phyloP scores from a whole-genome alignment of 2,329 filamentous ascomycete genomes.

The Cladosporium sp. region DNA sequence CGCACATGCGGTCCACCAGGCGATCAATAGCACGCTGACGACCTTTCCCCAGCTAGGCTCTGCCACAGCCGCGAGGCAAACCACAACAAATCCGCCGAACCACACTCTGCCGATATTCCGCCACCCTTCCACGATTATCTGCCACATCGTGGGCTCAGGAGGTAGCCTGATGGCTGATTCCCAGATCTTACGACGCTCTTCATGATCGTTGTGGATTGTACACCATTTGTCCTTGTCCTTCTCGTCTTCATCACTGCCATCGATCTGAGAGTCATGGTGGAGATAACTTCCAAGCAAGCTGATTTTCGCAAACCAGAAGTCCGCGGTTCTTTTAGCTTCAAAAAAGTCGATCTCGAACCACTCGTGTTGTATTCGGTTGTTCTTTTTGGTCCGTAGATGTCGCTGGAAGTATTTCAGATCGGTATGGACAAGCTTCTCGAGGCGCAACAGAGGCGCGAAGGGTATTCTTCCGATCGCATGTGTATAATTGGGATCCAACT shows the following conservation, averaged over 20 bases:
- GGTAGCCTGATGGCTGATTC: not conserved
- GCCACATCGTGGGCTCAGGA: not conserved
- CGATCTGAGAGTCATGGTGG: too few species aligned
- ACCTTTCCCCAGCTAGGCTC: not conserved
- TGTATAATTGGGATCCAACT: not conserved
- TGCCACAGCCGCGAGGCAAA: not conserved
- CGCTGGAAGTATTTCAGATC: not conserved
- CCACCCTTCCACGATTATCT: not conserved
- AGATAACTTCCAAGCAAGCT: too few species aligned
- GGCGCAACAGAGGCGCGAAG: not conserved
- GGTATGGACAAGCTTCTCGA: not conserved
- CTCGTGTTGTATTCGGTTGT: not conserved
- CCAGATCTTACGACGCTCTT: not conserved
- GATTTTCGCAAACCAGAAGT: not conserved
- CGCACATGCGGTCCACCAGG: not conserved
- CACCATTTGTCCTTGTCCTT: not conserved
- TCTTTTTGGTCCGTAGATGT: not conserved
- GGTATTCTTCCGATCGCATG: not conserved
- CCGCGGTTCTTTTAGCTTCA: not conserved
- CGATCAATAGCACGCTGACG: not conserved
- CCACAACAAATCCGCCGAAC: not conserved
- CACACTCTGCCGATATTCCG: not conserved
- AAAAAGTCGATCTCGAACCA: conserved; percentile 2
- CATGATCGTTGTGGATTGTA: not conserved
- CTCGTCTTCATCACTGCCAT: too few species aligned